A percentile compares a stretch with the other conserved stretches of the same genome.
phyloP scores from a whole-genome alignment of 169 alveolate genomes.

The Cryptosporidium xiaoi region DNA sequence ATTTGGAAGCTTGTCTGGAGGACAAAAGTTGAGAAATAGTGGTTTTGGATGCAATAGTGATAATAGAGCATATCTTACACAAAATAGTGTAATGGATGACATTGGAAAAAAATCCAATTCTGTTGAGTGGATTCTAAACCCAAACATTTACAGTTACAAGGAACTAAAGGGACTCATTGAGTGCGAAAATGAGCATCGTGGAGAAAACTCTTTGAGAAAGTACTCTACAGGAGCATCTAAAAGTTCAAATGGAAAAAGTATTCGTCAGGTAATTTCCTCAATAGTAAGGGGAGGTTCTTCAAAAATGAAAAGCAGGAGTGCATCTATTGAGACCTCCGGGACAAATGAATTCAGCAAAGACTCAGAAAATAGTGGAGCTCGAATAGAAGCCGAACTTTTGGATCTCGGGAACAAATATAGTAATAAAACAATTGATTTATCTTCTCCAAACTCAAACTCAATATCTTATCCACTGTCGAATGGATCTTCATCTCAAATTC shows the following conservation, averaged over 20 bases:
- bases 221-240: conserved; percentile 10
- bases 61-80: conserved; percentile 12
- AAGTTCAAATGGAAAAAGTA: conserved; percentile 1
- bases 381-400: background rate
- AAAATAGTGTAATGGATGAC: conserved; percentile 2
- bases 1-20: background rate
- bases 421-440: background rate
- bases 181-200: conserved; percentile 11
- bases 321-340: conserved; percentile 2
- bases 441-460: no score
- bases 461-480: background rate
- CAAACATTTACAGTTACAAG: conserved; percentile 8
- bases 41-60: conserved; percentile 20
- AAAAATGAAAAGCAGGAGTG: conserved; percentile 39
- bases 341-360: background rate
- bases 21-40: conserved; percentile 12
- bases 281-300: conserved; percentile 38
- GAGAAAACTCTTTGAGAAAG: conserved; percentile 19
- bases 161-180: conserved; percentile 21
- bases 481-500: background rate
- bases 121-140: background rate
- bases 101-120: background rate
- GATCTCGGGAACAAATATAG: background rate
- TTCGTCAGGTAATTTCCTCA: conserved; percentile 41
- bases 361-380: background rate